Base-by-base conservation (phyloP, 1,139 yeast genomes). In the Blastobotrys serpentis region DNA sequence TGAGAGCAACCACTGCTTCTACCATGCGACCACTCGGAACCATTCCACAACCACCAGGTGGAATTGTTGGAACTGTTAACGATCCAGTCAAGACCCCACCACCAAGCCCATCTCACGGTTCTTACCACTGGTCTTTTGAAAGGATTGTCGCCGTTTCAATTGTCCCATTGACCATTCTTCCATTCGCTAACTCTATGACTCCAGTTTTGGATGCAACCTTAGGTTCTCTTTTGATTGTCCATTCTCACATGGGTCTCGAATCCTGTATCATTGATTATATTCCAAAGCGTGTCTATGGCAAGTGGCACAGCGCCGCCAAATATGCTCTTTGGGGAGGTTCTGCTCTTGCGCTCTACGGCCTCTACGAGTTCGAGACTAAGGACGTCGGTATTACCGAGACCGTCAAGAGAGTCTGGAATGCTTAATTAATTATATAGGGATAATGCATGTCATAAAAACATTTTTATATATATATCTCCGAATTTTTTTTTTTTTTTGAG, bases 71-170 rank as follows among this genome's bases (percentile, higher is more conserved):
- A 14, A 78, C 84, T 18, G 90, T 86, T 46, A 89, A 89, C 67
- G 96, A 89, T 52, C 85, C 96, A 4, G 81, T 78, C 57, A 77
- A 77, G 43, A 73, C 78, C 16, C 95, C 95, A 36, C 69, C 72
- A 46, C 69, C 83, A 1, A 75, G 78, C 63, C 73, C 75, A 60
- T 68, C 75, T 56, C 90, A 86, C 62, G 97, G 97, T 25, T 82
- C 95, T 3, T 82, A 79, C 66, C 97, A 89, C 73, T 89, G 96
- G 96, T 72, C 88, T 11, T 81, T 84, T 61, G 97, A 90, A 67
- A 78, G 89, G 58, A 61, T 79, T 4, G 72, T 86, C 11, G 77
- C 90, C 6, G 67, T 82, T 18, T 78, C 84, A 1, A 68, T 89
- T 64, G 75, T 86, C n/a, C 98, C 98, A 19, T 72, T 90, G 54